Evolutionary conservation across 257 asterid species (phyloP).

Genomic region (Perilla frutescens): DNA sequence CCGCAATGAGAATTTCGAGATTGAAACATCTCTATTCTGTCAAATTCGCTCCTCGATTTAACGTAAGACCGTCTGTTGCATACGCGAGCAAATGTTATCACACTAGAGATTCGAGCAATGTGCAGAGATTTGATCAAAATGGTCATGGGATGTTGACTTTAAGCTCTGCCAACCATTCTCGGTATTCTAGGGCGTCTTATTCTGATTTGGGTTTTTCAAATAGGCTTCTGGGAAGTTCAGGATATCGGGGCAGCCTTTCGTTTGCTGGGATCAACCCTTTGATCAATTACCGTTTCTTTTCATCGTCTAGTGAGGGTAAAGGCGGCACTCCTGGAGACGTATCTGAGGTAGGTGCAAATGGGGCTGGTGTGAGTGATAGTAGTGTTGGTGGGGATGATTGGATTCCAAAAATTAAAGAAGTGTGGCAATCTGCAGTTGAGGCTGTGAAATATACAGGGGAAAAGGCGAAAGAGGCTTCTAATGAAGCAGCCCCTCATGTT

Average conservation of each 20-base stretch:
- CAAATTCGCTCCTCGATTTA: constrained; percentile 37
- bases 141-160: constrained; percentile 37
- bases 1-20: constrained; percentile 50
- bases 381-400: constrained; percentile 63
- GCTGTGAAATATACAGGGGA: constrained; percentile 56
- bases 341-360: constrained; percentile 44
- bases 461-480: constrained; percentile 66
- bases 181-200: constrained; percentile 27
- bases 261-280: constrained; percentile 43
- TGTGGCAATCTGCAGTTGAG: constrained; percentile 59
- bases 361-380: constrained; percentile 40
- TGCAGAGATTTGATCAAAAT: constrained; percentile 35
- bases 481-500: constrained; percentile 60
- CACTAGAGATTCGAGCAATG: constrained; percentile 39
- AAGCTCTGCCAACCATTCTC: constrained; percentile 26
- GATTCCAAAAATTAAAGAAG: constrained; percentile 61
- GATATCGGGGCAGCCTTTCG: constrained; percentile 36
- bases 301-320: constrained; percentile 51
- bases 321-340: constrained; percentile 37
- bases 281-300: constrained; percentile 49
- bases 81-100: constrained; percentile 35
- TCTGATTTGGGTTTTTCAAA: constrained; percentile 23
- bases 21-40: constrained; percentile 35
- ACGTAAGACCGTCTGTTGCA: constrained; percentile 39
- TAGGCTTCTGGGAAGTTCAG: constrained; percentile 31